Percentiles rank a stretch among this genome's conserved stretches.
phyloP scores from a whole-genome alignment of 345 rosid genomes.

The Populus nigra region DNA sequence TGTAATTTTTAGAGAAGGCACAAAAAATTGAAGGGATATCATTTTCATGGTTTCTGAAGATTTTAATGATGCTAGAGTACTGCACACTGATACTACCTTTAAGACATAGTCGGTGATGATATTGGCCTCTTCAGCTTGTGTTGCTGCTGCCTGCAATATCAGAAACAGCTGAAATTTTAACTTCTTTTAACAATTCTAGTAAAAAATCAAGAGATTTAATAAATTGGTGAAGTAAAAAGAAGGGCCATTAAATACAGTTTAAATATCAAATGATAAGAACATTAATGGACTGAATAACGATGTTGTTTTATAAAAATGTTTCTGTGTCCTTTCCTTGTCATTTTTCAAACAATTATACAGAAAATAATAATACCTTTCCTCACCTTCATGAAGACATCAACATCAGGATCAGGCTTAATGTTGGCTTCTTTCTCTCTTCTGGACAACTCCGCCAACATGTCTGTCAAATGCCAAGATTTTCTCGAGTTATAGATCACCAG shows the following conservation, averaged over 20 bases:
- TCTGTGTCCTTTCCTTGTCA: no score
- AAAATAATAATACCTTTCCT: not conserved
- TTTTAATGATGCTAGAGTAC: not conserved
- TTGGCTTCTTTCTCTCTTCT: slow-evolving; percentile 80
- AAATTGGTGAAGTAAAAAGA: no score
- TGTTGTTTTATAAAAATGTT: no score
- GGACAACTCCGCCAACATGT: slow-evolving; percentile 58
- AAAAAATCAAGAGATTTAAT: not conserved
- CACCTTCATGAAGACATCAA: slow-evolving; percentile 85
- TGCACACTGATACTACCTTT: slow-evolving; percentile 44
- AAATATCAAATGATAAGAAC: no score
- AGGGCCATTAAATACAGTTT: no score
- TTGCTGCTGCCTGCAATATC: slow-evolving; percentile 46
- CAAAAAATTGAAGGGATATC: not conserved
- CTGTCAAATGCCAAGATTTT: slow-evolving; percentile 30
- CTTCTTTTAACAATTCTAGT: not conserved
- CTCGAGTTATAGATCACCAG: not conserved
- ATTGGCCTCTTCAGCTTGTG: slow-evolving; percentile 50
- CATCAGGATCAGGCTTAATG: slow-evolving; percentile 75
- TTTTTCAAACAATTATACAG: no score
- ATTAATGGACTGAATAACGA: no score
- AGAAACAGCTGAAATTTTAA: not conserved
- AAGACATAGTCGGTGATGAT: slow-evolving; percentile 73
- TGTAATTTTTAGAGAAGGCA: slow-evolving; percentile 21
- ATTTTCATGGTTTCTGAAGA: not conserved